phyloP scores from a whole-genome alignment of 768 basidiomycete genomes.

The Calocera viscosa region DNA sequence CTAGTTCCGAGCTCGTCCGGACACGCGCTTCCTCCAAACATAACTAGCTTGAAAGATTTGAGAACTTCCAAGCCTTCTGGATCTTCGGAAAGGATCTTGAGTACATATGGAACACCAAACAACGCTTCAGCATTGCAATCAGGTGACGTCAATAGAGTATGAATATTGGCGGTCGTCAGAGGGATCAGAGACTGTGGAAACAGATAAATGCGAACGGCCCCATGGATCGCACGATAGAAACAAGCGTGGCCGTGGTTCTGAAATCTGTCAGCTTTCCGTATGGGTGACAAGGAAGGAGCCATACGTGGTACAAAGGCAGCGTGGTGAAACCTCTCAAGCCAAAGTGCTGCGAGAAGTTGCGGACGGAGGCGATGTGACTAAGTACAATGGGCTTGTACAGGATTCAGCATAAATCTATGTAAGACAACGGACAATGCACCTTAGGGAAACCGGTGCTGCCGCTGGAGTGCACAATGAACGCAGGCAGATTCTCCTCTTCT shows the following conservation, averaged over 20 bases:
- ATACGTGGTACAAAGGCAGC: constrained; percentile 37
- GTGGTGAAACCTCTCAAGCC: constrained; percentile 32
- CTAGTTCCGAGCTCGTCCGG: constrained; percentile 44
- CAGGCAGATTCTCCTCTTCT: constrained; percentile 26
- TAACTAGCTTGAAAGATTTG: constrained; percentile 36
- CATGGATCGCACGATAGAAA: constrained; percentile 35
- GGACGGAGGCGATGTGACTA: constrained; percentile 30
- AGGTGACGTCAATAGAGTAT: constrained; percentile 30
- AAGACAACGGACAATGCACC: constrained; percentile 9
- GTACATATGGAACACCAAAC: constrained; percentile 31
- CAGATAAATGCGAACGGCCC: constrained; percentile 33
- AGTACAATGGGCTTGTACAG: constrained; percentile 27
- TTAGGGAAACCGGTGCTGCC: constrained; percentile 42
- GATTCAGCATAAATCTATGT: not conserved
- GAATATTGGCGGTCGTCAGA: constrained; percentile 36
- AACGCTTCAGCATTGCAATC: constrained; percentile 18
- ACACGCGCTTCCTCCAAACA: constrained; percentile 41
- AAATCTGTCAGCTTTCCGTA: not conserved
- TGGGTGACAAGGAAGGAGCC: constrained; percentile 22
- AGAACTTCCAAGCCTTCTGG: constrained; percentile 35
- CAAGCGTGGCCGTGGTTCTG: constrained; percentile 25
- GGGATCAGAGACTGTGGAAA: constrained; percentile 36
- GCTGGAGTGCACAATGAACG: constrained; percentile 36
- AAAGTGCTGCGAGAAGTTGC: constrained; percentile 30
- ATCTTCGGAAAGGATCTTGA: constrained; percentile 39